Evolutionary conservation across 139 green algal species (phyloP), one percentile per base, ranked within the genome.

Genomic region (Chlorella sp.): DNA sequence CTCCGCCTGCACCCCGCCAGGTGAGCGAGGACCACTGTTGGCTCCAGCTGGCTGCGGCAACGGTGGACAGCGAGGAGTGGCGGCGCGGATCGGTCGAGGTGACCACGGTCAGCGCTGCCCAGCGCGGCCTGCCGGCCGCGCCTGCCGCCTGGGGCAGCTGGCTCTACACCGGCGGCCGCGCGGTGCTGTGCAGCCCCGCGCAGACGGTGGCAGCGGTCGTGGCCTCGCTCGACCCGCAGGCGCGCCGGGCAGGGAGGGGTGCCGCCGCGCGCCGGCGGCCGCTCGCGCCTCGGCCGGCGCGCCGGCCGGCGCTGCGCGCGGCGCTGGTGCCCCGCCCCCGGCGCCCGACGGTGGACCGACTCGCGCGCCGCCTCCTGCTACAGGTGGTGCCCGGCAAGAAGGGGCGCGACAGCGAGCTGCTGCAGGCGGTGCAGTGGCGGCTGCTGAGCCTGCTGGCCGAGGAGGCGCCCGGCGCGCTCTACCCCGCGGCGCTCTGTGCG

Each of bases 11-110:
- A n/a, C 43, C 0, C n/a, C 5, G 55, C 11, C 71, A 86, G 81
- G 56, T 85, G 31, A 81, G 64, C 48, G 79, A 85, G 61, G 82
- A 85, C 53, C 79, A 85, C 61, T 85, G 82, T 75, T 87, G 79
- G 79, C 23, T 69, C 9, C 71, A 77, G 71, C 71, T 69, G 58
- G 71, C 15, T 3, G 38, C 42, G 2, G 25, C 5, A 12, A 31
- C 42, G 21, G 14, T 43, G 19, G 40, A 67, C 42, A 29, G 36
- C 7, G 14, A 64, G 4, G 72, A 40, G 11, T 29, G 17, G 1
- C 46, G 82, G n/a, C 65, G 73, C 21, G 61, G 29, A 1, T 70
- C 46, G 5, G 56, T 83, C 8, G 82, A 87, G 38, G 55, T 87
- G 15, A 87, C 82, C 23, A 85, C 79, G 8, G 75, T 83, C 66